Evolutionary conservation across 805 yeast species (phyloP).

Genomic region (Zygoascus ofunaensis): DNA sequence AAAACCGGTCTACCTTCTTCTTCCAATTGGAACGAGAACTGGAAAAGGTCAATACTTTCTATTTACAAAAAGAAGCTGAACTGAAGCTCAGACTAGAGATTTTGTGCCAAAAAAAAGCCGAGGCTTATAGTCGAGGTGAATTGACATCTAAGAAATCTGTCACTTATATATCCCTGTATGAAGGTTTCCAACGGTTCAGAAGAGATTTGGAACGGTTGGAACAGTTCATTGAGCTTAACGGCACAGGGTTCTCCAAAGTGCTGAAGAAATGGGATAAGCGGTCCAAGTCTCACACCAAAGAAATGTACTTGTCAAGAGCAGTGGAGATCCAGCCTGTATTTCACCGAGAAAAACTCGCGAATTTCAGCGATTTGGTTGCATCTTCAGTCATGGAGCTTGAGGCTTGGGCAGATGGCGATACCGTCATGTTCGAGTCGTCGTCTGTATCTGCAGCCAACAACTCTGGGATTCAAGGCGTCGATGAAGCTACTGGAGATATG

Average conservation of each 20-base stretch:
- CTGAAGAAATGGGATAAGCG: constrained; percentile 97
- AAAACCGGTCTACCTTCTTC: constrained; percentile 79
- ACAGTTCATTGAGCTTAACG: constrained; percentile 89
- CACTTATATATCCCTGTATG: constrained; percentile 72
- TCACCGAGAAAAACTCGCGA: constrained; percentile 78
- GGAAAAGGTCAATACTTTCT: constrained; percentile 90
- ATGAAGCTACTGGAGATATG: background rate
- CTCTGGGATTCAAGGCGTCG: background rate
- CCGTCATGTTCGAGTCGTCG: constrained; percentile 21
- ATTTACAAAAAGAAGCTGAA: constrained; percentile 84
- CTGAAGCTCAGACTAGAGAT: constrained; percentile 71
- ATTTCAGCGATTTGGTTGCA: constrained; percentile 59
- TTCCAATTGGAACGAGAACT: constrained; percentile 88
- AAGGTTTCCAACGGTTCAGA: constrained; percentile 80
- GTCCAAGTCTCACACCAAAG: constrained; percentile 89
- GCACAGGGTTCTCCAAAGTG: constrained; percentile 91
- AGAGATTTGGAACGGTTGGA: constrained; percentile 82
- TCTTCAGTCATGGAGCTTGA: constrained; percentile 59
- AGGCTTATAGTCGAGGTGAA: constrained; percentile 36
- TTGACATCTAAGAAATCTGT: constrained; percentile 55
- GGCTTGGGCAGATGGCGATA: constrained; percentile 50
- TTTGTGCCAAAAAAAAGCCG: constrained; percentile 60
- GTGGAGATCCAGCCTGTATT: constrained; percentile 96
- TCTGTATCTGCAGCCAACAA: background rate
- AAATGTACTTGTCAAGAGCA: constrained; percentile 80